phyloP scores from a whole-genome alignment of 257 asterid genomes.

The Lantana camara region DNA sequence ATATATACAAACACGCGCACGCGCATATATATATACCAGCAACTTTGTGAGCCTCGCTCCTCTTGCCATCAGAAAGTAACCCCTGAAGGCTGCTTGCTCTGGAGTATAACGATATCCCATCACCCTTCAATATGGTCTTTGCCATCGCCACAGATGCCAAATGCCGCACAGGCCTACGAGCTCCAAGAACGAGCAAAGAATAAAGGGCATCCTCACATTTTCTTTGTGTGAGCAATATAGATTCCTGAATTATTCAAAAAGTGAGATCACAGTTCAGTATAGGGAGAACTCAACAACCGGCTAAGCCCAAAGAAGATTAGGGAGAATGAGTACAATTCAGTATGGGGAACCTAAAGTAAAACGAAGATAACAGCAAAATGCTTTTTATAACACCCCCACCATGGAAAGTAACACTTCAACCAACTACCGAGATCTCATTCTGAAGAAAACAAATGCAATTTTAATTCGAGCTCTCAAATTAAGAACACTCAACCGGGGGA shows the following conservation, averaged over 20 bases:
- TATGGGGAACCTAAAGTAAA: constrained; percentile 1
- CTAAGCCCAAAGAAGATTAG: neutral
- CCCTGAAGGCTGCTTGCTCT: constrained; percentile 99
- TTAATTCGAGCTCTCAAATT: neutral
- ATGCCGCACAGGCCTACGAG: constrained; percentile 95
- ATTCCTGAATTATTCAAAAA: constrained; percentile 58
- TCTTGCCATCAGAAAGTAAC: constrained; percentile 91
- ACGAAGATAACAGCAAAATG: neutral
- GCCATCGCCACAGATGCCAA: constrained; percentile 96
- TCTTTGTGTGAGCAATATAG: constrained; percentile 79
- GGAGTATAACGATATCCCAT: constrained; percentile 85
- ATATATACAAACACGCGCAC: constrained; percentile 9
- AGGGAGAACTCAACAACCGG: neutral
- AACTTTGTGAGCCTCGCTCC: constrained; percentile 76
- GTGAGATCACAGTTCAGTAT: constrained; percentile 17
- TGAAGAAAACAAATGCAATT: constrained; percentile 16
- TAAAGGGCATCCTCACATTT: constrained; percentile 94
- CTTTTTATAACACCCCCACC: constrained; percentile 11
- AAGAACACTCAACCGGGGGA: neutral
- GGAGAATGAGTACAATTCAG: neutral
- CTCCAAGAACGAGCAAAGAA: constrained; percentile 89
- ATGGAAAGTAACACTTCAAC: constrained; percentile 10
- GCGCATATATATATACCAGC: constrained; percentile 64
- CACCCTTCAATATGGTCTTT: constrained; percentile 83
- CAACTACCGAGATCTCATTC: neutral